Conservation (phyloP, 2,329 filamentous ascomycete genomes). For the Xylaria sp. region DNA sequence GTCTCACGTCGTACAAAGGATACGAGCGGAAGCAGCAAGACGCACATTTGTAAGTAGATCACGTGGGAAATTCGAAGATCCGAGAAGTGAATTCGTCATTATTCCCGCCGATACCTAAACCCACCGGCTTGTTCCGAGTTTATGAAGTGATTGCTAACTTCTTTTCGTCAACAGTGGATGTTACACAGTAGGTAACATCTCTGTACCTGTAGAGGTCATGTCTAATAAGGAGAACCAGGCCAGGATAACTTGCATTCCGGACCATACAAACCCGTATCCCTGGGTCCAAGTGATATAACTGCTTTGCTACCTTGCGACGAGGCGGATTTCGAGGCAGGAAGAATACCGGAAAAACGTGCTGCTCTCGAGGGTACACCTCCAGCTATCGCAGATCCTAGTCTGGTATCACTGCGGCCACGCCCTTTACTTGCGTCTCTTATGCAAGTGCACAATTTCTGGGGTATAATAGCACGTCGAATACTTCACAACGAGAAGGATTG, state of each 20-base stretch:
- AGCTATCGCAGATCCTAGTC: slow-evolving; percentile 51
- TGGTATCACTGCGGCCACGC: slow-evolving; percentile 51
- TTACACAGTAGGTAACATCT: slow-evolving; percentile 51
- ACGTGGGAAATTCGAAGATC: too few species aligned
- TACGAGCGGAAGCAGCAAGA: slow-evolving; percentile 60
- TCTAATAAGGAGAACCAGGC: slow-evolving; percentile 37
- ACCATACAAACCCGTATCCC: slow-evolving; percentile 55
- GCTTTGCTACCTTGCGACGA: slow-evolving; percentile 60
- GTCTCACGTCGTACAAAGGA: slow-evolving; percentile 51
- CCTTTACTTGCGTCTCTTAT: slow-evolving; percentile 62
- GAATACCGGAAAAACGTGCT: slow-evolving; percentile 55
- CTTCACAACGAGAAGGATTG: slow-evolving; percentile 51
- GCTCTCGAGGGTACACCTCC: slow-evolving; percentile 60
- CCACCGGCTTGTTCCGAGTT: neutral
- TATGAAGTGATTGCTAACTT: slow-evolving; percentile 2
- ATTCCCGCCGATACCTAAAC: neutral
- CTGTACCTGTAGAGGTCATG: slow-evolving; percentile 1
- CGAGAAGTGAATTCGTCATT: neutral
- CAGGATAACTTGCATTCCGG: slow-evolving; percentile 64
- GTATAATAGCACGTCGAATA: slow-evolving; percentile 55
- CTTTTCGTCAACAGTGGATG: slow-evolving; percentile 56
- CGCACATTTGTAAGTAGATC: slow-evolving; percentile 55
- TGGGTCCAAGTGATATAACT: slow-evolving; percentile 60
- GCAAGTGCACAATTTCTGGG: slow-evolving; percentile 62
- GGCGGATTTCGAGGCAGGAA: slow-evolving; percentile 55